Evolutionary conservation across 306 rosid species (phyloP).

Genomic region (Acacia melanoxylon): DNA sequence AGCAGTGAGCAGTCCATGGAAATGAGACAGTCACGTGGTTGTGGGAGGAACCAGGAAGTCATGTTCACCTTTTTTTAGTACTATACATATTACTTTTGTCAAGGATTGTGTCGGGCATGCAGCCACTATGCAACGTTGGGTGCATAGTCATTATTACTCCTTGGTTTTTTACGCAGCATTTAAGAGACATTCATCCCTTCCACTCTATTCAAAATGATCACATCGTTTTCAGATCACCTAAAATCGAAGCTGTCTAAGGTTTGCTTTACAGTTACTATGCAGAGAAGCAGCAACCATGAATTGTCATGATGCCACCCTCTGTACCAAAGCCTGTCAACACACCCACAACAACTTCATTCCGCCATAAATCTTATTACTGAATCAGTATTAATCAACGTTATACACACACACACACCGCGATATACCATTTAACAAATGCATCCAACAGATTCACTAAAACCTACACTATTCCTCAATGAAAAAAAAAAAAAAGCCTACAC

Average conservation of each 20-base stretch:
- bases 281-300: not conserved
- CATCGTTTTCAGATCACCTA: constrained; percentile 16
- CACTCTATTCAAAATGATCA: not conserved
- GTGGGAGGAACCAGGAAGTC: not conserved
- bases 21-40: not conserved
- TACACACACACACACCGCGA: too few species aligned
- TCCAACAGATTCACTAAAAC: not conserved
- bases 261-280: constrained; percentile 13
- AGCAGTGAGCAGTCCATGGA: not conserved
- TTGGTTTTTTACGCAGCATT: not conserved
- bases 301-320: constrained; percentile 14
- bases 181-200: too few species aligned
- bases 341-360: not conserved
- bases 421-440: not conserved
- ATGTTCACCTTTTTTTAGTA: not conserved
- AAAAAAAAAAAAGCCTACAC: too few species aligned
- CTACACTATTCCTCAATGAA: not conserved
- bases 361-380: not conserved
- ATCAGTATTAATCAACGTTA: not conserved
- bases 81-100: not conserved
- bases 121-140: not conserved
- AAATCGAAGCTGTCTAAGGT: constrained; percentile 19
- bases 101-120: not conserved
- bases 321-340: not conserved
- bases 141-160: not conserved